A percentile compares a stretch with the other conserved stretches of the same genome.
Conservation (phyloP, 2,329 filamentous ascomycete genomes). For the Paraconiothyrium sp. region DNA sequence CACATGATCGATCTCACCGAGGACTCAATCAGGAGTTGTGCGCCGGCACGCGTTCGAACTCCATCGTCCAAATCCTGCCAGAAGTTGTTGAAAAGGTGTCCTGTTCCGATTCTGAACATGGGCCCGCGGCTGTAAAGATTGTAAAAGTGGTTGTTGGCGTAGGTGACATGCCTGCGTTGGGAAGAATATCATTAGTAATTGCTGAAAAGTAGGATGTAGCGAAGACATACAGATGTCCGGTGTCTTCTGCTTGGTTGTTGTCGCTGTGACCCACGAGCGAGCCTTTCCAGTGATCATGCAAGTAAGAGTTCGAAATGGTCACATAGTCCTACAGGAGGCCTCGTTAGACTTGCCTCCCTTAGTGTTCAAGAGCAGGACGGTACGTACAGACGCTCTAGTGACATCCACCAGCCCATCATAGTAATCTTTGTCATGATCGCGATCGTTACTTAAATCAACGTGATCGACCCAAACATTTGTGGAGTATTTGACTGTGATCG, state of each 20-base stretch:
- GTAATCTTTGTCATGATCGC: slow-evolving; percentile 69
- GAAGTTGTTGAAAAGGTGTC: slow-evolving; percentile 64
- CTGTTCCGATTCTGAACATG: slow-evolving; percentile 70
- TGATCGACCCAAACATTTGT: slow-evolving; percentile 71
- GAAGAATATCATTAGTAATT: background rate
- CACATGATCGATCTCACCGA: background rate
- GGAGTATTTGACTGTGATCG: slow-evolving; percentile 57
- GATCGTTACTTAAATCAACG: slow-evolving; percentile 68
- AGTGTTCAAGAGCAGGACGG: background rate
- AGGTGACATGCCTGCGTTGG: slow-evolving; percentile 52
- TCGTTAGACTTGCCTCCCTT: background rate
- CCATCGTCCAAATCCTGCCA: slow-evolving; percentile 38
- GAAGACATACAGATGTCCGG: slow-evolving; percentile 63
- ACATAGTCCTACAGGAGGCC: slow-evolving; percentile 67
- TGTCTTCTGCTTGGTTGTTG: slow-evolving; percentile 65
- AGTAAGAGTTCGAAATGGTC: slow-evolving; percentile 60
- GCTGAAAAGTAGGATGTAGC: background rate
- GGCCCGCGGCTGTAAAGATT: slow-evolving; percentile 71
- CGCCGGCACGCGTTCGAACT: slow-evolving; percentile 49
- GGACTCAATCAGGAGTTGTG: slow-evolving; percentile 48
- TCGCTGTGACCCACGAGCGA: slow-evolving; percentile 67
- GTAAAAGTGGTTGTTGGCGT: slow-evolving; percentile 70
- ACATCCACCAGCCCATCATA: slow-evolving; percentile 72
- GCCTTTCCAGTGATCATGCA: slow-evolving; percentile 68
- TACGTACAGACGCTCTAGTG: slow-evolving; percentile 42